phyloP scores from a whole-genome alignment of 768 basidiomycete genomes.

The Cystobasidium tubakii region DNA sequence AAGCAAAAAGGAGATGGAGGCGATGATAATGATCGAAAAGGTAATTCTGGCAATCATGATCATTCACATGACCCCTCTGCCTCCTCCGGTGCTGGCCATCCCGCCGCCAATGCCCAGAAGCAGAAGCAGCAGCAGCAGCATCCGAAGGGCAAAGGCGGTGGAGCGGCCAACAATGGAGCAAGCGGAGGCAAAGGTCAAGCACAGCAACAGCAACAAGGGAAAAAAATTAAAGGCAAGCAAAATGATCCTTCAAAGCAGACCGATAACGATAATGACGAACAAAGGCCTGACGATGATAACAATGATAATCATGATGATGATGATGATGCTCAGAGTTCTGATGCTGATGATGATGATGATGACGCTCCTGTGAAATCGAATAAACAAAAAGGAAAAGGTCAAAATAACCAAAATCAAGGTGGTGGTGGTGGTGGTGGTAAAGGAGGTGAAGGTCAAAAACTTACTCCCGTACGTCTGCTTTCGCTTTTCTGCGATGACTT shows the following conservation, averaged over 20 bases:
- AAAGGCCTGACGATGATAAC: slow-evolving; percentile 17
- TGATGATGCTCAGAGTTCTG: background rate
- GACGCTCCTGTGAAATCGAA: background rate
- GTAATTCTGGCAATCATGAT: background rate
- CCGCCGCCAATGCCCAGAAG: background rate
- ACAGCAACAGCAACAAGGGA: slow-evolving; percentile 9
- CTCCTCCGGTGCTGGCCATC: background rate
- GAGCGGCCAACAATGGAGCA: background rate
- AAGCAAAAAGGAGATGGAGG: slow-evolving; percentile 1
- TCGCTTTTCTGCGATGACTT: background rate
- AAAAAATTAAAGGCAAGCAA: slow-evolving; percentile 20
- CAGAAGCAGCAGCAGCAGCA: slow-evolving; percentile 11
- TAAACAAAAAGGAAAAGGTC: slow-evolving; percentile 7
- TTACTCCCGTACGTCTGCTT: slow-evolving; percentile 16
- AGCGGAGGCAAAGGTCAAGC: background rate
- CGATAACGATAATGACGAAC: background rate
- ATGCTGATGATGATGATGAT: slow-evolving; percentile 18
- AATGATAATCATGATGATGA: slow-evolving; percentile 11
- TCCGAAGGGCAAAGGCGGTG: background rate
- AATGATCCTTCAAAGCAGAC: background rate
- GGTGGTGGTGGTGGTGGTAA: background rate
- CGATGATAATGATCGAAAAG: background rate
- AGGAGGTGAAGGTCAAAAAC: slow-evolving; percentile 21
- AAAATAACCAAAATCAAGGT: slow-evolving; percentile 11
- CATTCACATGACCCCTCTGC: background rate